Base-by-base conservation (phyloP, 495 filamentous ascomycete genomes). In the Aspergillus sclerotiicarbonarius region DNA sequence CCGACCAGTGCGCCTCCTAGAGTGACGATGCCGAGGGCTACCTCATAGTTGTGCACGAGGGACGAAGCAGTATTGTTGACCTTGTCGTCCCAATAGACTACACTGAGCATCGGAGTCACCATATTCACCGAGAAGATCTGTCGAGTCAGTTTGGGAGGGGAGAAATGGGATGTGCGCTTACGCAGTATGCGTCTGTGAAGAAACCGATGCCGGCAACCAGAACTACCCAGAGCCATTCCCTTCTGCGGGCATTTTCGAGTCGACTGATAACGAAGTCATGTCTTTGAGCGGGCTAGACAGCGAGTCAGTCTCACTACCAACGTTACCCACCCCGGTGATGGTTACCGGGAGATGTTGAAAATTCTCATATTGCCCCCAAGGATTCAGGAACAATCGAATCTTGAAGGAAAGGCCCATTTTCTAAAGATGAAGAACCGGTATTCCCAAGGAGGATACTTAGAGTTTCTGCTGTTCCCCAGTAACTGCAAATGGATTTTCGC, bases 171-270 rank as follows among this genome's bases (percentile, higher is more conserved):
- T 21, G 15, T 35, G n/a, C 0, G 15, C 32, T 6, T 58, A 60
- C 67, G 58, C 80, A 77, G 63, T 84, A 85, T 41, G 80, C 78
- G 60, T 84, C 82, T 5, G 84, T 84, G 47, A 87, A 73, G 56
- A 87, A 87, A 12, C 84, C 84, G 0, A 78, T 76, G 4, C 76
- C 82, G 4, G 83, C 81, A 13, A 87, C 84, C n/a, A 76, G 71
- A 21, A 75, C 67, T 16, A 72, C 70, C 60, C 67, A 61, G 46
- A 67, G 32, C 60, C 62, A 65, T 60, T 71, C 51, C 59, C 55
- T 48, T 57, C 56, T 25, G 16, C 57, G 33, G 4, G 57, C 57
- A 60, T 60, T 60, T 18, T 60, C 52, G 15, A 60, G 37, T n/a
- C 57, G 57, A 19, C 51, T 53, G 8, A 60, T 51, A 35, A 60